Evolutionary conservation across 2,329 filamentous ascomycete genomes (phyloP).

Genomic region (Verticillium nonalfalfae): DNA sequence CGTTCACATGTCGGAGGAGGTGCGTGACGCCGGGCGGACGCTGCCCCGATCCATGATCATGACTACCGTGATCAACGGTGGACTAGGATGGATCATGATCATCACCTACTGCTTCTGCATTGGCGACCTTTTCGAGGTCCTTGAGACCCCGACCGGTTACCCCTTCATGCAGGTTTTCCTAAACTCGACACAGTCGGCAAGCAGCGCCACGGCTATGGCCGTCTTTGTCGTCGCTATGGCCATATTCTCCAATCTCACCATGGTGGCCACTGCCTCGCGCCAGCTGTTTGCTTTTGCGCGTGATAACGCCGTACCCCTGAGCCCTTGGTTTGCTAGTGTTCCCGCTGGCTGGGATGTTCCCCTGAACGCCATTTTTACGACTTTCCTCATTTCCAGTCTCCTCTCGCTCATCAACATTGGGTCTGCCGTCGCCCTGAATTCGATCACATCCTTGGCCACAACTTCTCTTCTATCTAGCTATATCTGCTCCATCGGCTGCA

Average conservation of each 20-base stretch:
- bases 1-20: constrained; percentile 28
- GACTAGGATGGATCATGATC: constrained; percentile 25
- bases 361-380: constrained; percentile 16
- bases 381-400: constrained; percentile 34
- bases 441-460: constrained; percentile 44
- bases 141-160: constrained; percentile 13
- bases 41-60: constrained; percentile 25
- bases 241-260: constrained; percentile 17
- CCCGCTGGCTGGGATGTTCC: constrained; percentile 5
- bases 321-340: constrained; percentile 17
- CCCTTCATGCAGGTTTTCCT: constrained; percentile 22
- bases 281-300: constrained; percentile 24
- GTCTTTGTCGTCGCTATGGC: constrained; percentile 18
- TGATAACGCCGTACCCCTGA: constrained; percentile 19
- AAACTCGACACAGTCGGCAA: constrained; percentile 14
- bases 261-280: constrained; percentile 20
- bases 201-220: constrained; percentile 17
- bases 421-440: constrained; percentile 44
- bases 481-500: constrained; percentile 37
- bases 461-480: constrained; percentile 45
- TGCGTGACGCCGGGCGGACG: constrained; percentile 20
- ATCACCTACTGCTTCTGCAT: constrained; percentile 26
- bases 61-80: constrained; percentile 22
- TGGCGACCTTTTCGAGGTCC: constrained; percentile 18
- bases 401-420: constrained; percentile 45